Evolutionary conservation across 1,284 basidiomycete species (phyloP), one percentile per base, ranked within the genome.

Genomic region (Puccinia sorghi): DNA sequence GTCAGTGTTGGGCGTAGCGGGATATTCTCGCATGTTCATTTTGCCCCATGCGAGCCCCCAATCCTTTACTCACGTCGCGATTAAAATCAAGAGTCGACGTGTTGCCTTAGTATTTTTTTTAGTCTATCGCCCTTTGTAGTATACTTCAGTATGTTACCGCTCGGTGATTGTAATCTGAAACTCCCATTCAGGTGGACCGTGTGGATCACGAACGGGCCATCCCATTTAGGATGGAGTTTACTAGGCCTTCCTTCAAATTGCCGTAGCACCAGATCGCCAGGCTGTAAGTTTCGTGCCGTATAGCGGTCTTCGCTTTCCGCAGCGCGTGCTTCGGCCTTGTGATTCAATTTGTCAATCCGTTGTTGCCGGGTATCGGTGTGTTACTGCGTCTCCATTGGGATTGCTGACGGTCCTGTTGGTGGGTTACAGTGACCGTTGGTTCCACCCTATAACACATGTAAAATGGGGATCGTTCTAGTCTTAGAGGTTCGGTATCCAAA

Each of bases 211-310:
- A 69, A 69, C 0, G 66, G 66, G 4, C 66, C 46, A 11, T 69
- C 66, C 66, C 66, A 69, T n/a, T 52, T 69, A 2, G 66, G 66
- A 52, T 69, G 66, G 20, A 69, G 22, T 11, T 69, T 50, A n/a
- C 25, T 50, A 2, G 66, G 66, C 11, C 46, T 4, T 8, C 46
- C 43, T 50, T 69, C 25, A 15, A 50, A 69, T 22, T 69, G 43
- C 0, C 70, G 9, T n/a, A 72, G 37, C 2, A 72, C 70, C n/a
- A 54, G 22, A 3, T 54, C 52, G 13, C 70, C 70, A 3, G 32
- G 12, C 15, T 43, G 50, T 4, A 72, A 22, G 25, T 72, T 72
- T n/a, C n/a, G 13, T 57, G 56, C 27, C 0, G 17, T 56, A 22
- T 72, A 72, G 3, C 43, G 3, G 71, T 0, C n/a, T n/a, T 27